Base-by-base conservation (phyloP, 768 basidiomycete species). In the Rhodotorula babjevae region DNA sequence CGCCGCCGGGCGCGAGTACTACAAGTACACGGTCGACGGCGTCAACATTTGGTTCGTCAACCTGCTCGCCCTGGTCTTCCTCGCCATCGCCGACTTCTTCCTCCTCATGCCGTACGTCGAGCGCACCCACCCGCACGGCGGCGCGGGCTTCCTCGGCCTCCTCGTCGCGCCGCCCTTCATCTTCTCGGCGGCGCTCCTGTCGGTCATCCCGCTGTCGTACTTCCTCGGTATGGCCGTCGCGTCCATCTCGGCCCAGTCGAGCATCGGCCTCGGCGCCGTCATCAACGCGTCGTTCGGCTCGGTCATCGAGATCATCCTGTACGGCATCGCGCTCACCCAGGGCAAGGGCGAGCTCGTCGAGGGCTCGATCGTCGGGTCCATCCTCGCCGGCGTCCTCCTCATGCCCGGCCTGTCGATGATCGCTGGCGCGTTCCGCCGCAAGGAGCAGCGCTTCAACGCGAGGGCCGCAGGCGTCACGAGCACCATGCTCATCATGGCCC, bases 211-310 rank as follows among this genome's bases (percentile, higher is more conserved):
- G 0, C 85, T 99, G 29, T 93, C 91, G 15, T 99, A 99, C 84
- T 99, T 99, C 83, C 98, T 99, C 79, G 96, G 96, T 27, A 97
- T 97, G 96, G 96, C 96, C 15, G 96, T 99, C 71, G 96, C 96
- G 6, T 93, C 91, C 57, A 98, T 99, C 78, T 92, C 90, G n/a
- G 96, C 96, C 0, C 96, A 98, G 79, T 94, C 92, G 0, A 93
- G 91, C 3, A 99, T 99, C 72, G 96, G 96, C 12, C 96, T 98
- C 93, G 96, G 96, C 74, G 96, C 96, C 4, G 95, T 98, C 77
- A 98, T 99, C 84, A 99, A 99, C 80, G 96, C 96, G 3, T 93
- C 93, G 3, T 99, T 99, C 78, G 96, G 96, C 80, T 93, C 91
- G n/a, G 88, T 97, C 80, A 92, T 99, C 79, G 96, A 99, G 82